These are phyloP conservation scores for Ilyonectria robusta DNA, from an alignment of 2,329 filamentous ascomycete genomes.

Conservation along the genomic window DNA sequence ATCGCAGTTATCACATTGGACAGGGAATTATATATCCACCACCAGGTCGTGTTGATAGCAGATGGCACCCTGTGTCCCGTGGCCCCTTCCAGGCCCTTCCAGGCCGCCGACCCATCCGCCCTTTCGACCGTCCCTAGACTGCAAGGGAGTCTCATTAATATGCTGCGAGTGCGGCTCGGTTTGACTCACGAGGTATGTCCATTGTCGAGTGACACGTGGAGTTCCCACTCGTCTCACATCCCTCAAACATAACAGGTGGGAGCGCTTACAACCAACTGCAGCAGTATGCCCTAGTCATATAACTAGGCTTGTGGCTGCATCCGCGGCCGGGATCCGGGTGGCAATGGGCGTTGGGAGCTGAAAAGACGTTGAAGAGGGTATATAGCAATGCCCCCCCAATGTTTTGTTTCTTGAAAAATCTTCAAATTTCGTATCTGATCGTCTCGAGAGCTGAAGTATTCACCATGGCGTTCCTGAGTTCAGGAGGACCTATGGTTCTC, in stretches of 20 bases:
- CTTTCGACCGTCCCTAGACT: slow-evolving; percentile 14
- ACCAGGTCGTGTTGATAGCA: background rate
- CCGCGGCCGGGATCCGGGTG: slow-evolving; percentile 7
- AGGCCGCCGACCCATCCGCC: slow-evolving; percentile 19
- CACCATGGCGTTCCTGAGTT: slow-evolving; percentile 12
- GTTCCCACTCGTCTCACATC: slow-evolving; percentile 25
- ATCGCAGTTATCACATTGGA: background rate
- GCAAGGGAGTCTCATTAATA: slow-evolving; percentile 12
- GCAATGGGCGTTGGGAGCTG: slow-evolving; percentile 1
- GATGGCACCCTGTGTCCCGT: background rate
- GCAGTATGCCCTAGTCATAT: slow-evolving; percentile 8
- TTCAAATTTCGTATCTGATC: background rate
- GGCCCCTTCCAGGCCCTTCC: background rate
- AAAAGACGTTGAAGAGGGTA: background rate
- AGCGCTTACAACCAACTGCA: background rate
- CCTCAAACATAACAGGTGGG: slow-evolving; percentile 16
- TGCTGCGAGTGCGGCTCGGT: slow-evolving; percentile 18
- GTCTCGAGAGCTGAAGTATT: background rate
- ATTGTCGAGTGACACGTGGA: slow-evolving; percentile 26
- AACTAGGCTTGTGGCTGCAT: slow-evolving; percentile 17
- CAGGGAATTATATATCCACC: background rate
- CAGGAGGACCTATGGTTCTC: background rate
- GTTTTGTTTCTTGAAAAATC: slow-evolving; percentile 1
- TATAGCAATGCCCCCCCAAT: background rate
- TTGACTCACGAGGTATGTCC: slow-evolving; percentile 11